Conservation (phyloP, 2,329 filamentous ascomycete genomes). For the Aspergillus versicolor region DNA sequence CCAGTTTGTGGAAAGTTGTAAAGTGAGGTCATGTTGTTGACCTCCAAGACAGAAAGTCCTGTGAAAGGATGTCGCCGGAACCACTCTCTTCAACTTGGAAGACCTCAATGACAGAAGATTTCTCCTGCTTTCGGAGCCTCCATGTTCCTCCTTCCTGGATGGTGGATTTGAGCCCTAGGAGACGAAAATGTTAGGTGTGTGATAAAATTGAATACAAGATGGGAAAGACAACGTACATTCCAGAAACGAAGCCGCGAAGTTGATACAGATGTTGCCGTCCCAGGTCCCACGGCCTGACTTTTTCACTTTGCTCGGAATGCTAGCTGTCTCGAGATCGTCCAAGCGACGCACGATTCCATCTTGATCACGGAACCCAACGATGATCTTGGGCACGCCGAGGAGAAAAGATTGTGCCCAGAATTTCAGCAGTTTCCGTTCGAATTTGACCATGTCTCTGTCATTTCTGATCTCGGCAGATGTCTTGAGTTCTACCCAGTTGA, state of each 20-base stretch:
- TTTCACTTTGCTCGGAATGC: constrained; percentile 74
- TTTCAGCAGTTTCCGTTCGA: constrained; percentile 87
- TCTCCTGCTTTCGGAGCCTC: constrained; percentile 69
- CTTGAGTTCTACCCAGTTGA: constrained; percentile 94
- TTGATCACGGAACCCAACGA: constrained; percentile 80
- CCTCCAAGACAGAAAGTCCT: constrained; percentile 75
- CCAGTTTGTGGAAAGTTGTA: not conserved
- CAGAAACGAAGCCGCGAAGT: constrained; percentile 77
- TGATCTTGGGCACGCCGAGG: constrained; percentile 85
- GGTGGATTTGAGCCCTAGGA: constrained; percentile 60
- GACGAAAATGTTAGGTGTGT: not conserved
- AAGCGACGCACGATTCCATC: constrained; percentile 69
- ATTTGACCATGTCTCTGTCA: constrained; percentile 68
- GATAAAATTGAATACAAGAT: not conserved
- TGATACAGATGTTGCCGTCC: constrained; percentile 93
- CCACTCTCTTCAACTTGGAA: constrained; percentile 71
- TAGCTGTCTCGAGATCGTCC: constrained; percentile 76
- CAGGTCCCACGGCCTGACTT: constrained; percentile 66
- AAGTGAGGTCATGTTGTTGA: constrained; percentile 11
- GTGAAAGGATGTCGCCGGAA: constrained; percentile 72
- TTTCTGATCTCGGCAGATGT: constrained; percentile 73
- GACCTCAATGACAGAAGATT: constrained; percentile 67
- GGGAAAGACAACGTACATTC: constrained; percentile 58
- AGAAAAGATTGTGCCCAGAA: constrained; percentile 98
- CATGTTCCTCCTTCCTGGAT: constrained; percentile 72